Conservation (phyloP, 495 filamentous ascomycete genomes). For the Darksidea phi region DNA sequence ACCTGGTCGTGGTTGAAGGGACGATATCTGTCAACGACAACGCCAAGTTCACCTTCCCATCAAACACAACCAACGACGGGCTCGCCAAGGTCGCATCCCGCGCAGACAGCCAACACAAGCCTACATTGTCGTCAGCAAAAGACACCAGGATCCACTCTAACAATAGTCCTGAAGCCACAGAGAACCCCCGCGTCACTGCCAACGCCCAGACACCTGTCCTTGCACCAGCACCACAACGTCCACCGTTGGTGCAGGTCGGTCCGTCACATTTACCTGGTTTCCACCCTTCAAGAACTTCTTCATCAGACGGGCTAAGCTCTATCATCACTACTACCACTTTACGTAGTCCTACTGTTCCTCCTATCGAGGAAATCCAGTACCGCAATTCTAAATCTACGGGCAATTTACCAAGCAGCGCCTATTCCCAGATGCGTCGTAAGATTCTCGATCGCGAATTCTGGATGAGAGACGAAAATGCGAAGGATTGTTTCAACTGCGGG, state of each 20-base stretch:
- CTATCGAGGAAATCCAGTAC: constrained; percentile 27
- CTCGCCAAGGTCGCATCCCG: constrained; percentile 4
- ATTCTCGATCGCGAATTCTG: constrained; percentile 92
- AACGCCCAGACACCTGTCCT: constrained; percentile 26
- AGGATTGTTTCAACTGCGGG: constrained; percentile 92
- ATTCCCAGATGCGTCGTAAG: constrained; percentile 73
- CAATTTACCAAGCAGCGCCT: constrained; percentile 54
- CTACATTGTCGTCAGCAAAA: not conserved
- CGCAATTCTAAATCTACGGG: constrained; percentile 10
- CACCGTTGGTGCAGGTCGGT: constrained; percentile 48
- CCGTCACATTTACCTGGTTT: constrained; percentile 51
- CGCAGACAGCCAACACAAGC: constrained; percentile 5
- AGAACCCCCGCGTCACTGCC: constrained; percentile 6
- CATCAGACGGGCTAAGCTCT: constrained; percentile 46
- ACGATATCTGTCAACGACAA: constrained; percentile 24
- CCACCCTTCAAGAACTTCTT: constrained; percentile 61
- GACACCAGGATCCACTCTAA: constrained; percentile 1
- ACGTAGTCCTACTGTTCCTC: constrained; percentile 26
- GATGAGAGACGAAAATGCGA: constrained; percentile 99
- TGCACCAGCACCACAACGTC: constrained; percentile 33
- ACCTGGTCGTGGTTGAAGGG: constrained; percentile 33
- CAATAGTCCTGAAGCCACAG: constrained; percentile 12
- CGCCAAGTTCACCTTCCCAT: constrained; percentile 17
- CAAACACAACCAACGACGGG: constrained; percentile 1
- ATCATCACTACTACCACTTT: constrained; percentile 30